Base-by-base conservation (phyloP, 1,139 yeast species). In the Lizanozyma gosingica region DNA sequence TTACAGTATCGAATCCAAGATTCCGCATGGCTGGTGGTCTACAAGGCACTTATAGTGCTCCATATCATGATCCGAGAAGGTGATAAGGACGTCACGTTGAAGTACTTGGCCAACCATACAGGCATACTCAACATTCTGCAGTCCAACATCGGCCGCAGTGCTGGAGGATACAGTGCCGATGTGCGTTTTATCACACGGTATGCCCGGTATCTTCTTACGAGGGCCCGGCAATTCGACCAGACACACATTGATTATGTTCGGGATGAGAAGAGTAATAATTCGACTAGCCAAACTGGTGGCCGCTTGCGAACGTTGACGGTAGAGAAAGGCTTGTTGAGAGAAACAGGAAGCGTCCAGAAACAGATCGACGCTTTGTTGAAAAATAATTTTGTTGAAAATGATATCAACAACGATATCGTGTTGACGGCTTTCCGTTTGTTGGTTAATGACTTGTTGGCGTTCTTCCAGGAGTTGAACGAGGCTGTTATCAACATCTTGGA, bases 21-120 rank as follows among this genome's bases (percentile, higher is more conserved):
- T 56, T 65, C 82, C 16, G 84, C 94, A 2, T 92, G 97, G 96
- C 81, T 95, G 9, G 80, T 85, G 41, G 94, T 85, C 17, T 92
- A 78, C 71, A 92, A 92, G 62, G 68, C 94, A 14, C 67, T 90
- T 50, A 73, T 92, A 45, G 94, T 90, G 33, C 60, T 86, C 36
- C 98, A 92, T 62, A 79, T 88, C 42, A 83, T 92, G 94, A 80
- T 88, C 36, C 74, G 96, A 44, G 97, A 92, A 56, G 96, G 95
- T n/a, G 85, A 82, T 45, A 70, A 68, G 37, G 81, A 83, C 50
- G 80, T 76, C 17, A 75, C 90, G 0, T 69, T 90, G 50, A 66
- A 72, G 39, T 87, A 81, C 57, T 69, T 88, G 44, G 63, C 82
- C 15, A 65, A 67, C 11, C 76, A 78, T 48, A 70, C 75, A 35